Evolutionary conservation across 2,329 filamentous ascomycete genomes (phyloP), one percentile per base, ranked within the genome.

Genomic region (Sarocladium kiliense): DNA sequence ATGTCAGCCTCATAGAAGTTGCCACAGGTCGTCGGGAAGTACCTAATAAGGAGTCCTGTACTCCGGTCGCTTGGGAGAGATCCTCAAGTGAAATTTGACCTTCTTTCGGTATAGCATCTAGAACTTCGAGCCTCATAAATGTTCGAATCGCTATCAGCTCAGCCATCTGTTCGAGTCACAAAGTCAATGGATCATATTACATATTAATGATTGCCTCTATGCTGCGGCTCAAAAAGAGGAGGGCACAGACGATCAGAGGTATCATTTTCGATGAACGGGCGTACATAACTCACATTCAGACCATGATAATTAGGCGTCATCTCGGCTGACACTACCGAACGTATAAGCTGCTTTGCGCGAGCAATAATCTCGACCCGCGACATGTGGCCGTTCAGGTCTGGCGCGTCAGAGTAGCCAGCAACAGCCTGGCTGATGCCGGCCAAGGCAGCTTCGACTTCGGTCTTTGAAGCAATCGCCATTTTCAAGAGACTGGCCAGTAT

Each of bases 261-360:
- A n/a, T n/a, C n/a, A n/a, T n/a, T n/a, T n/a, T n/a, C n/a, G n/a
- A n/a, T n/a, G n/a, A n/a, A n/a, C n/a, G n/a, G n/a, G n/a, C n/a
- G n/a, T n/a, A n/a, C n/a, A n/a, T n/a, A n/a, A 53, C 65, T 42
- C 34, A 67, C 66, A 53, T 69, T 64, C 21, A 69, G 60, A 7
- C 65, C 65, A 58, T 69, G 66, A 39, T 68, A 65, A 41, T 67
- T 66, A n/a, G 66, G 66, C 16, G 59, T 62, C 59, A 65, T 60
- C 26, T 69, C 65, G 1, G 65, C 61, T 1, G 63, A 57, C 34
- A 63, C 61, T 27, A 68, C 57, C 7, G 65, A 56, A 23, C 64
- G 59, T 6, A 61, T 62, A 18, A 70, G 56, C n/a, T 61, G 32
- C 54, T 62, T 66, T 3, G 62, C 62, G 47, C 62, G 64, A 10